These are phyloP conservation scores for Phytophthora crassamura DNA, from an alignment of 352 stramenopile species.

Conservation along the genomic window DNA sequence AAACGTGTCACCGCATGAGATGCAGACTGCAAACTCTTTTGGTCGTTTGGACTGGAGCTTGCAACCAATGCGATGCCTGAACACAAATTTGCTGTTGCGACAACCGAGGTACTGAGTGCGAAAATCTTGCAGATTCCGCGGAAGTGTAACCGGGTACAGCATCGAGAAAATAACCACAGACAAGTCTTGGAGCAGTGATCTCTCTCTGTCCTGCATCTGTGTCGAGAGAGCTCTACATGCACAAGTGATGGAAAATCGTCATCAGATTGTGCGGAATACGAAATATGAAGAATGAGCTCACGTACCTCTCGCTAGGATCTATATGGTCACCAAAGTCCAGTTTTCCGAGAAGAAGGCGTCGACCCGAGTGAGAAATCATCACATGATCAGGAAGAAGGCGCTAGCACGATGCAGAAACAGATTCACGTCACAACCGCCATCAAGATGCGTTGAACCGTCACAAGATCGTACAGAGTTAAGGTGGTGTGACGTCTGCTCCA, in stretches of 20 bases:
- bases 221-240: background rate
- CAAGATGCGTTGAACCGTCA: background rate
- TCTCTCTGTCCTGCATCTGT: slow-evolving; percentile 11
- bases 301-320: slow-evolving; percentile 24
- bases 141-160: slow-evolving; percentile 25
- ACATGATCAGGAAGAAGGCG: slow-evolving; percentile 22
- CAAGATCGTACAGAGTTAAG: slow-evolving; percentile 11
- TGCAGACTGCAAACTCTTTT: background rate
- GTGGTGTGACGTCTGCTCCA: slow-evolving; percentile 26
- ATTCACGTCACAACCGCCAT: too few species aligned
- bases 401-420: slow-evolving; percentile 6
- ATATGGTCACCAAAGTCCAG: slow-evolving; percentile 30
- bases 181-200: slow-evolving; percentile 23
- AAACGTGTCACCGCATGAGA: slow-evolving; percentile 18
- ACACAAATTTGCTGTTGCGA: slow-evolving; percentile 16
- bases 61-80: slow-evolving; percentile 11
- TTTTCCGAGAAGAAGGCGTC: slow-evolving; percentile 29
- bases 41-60: background rate
- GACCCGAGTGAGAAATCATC: slow-evolving; percentile 32
- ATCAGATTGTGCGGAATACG: too few species aligned
- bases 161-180: slow-evolving; percentile 31
- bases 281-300: too few species aligned
- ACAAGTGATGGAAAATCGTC: background rate
- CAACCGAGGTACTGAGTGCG: slow-evolving; percentile 16
- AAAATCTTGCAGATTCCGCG: slow-evolving; percentile 22